Percentiles rank a stretch among this genome's conserved stretches.
Conservation (phyloP, 179 eudicot genomes). For the Silene coronaria region DNA sequence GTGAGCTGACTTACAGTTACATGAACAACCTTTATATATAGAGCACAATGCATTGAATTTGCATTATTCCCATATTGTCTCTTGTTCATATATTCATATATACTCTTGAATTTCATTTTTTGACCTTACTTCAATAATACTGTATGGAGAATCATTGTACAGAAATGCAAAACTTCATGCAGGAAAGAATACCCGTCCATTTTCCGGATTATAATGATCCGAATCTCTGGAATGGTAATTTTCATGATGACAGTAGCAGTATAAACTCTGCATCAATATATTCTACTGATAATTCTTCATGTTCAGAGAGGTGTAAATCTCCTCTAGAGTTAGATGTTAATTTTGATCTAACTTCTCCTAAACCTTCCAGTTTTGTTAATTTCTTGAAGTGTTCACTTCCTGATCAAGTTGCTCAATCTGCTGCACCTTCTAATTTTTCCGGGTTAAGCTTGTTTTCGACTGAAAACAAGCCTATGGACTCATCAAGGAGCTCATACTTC, state of each 20-base stretch:
- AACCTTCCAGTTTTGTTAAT: slow-evolving; percentile 22
- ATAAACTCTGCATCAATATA: slow-evolving; percentile 18
- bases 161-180: slow-evolving; percentile 32
- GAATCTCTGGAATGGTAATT: slow-evolving; percentile 10
- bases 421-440: background rate
- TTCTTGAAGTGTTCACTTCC: slow-evolving; percentile 24
- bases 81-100: slow-evolving; percentile 13
- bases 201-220: slow-evolving; percentile 23
- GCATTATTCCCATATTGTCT: slow-evolving; percentile 16
- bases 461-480: slow-evolving; percentile 1
- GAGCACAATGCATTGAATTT: slow-evolving; percentile 18
- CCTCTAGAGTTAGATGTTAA: slow-evolving; percentile 9
- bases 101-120: slow-evolving; percentile 2
- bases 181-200: slow-evolving; percentile 30
- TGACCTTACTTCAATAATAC: background rate
- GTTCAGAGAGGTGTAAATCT: slow-evolving; percentile 11
- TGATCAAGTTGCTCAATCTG: slow-evolving; percentile 13
- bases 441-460: slow-evolving; percentile 18
- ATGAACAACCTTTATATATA: slow-evolving; percentile 5
- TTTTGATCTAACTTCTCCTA: slow-evolving; percentile 19
- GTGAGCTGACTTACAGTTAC: slow-evolving; percentile 24
- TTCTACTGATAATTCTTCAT: slow-evolving; percentile 22
- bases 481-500: slow-evolving; percentile 12
- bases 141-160: slow-evolving; percentile 41
- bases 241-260: slow-evolving; percentile 5